Base-by-base conservation (phyloP, 1,284 basidiomycete species). In the Apiotrichum brassicae region DNA sequence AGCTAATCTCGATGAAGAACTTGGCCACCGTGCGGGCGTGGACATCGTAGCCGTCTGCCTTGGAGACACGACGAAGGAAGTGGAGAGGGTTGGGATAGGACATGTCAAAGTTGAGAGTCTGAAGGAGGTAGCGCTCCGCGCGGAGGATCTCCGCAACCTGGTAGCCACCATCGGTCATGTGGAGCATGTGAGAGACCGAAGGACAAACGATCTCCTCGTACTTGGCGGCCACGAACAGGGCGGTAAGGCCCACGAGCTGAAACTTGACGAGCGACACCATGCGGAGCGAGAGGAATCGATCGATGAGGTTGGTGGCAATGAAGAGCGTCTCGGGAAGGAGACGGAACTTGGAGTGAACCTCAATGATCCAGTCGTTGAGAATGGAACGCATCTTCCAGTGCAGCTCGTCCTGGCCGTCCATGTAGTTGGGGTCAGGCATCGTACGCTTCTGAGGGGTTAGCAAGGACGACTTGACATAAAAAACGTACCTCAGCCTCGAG, bases 181-280 rank as follows among this genome's bases (percentile, higher is more conserved):
- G 81, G 41, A 94, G 77, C 71, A 97, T 93, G 76, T 95, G 88
- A 24, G 77, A 74, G 34, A 94, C 85, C 1, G 87, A 87, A 1
- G 94, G 94, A 26, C 91, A 85, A 51, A 97, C 81, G 56, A 95
- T 88, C 74, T 98, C 94, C 71, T 98, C 94, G 59, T 93, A 91
- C 75, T 98, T 98, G 42, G 89, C 83, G 0, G 94, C 84, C 57
- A 98, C 79, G 74, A 97, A 94, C 72, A 98, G 81, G 63, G 88
- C 88, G 6, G 92, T 91, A 53, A 97, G 80, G 52, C 95, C 94
- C 46, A 97, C 92, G 18, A 97, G 83, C 72, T 97, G 94, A 35
- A 97, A 81, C 71, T 97, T 95, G 62, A 85, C 83, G 18, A 97
- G 80, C 6, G 91, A 93, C 42, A 97, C 87, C 41, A 87, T 84